Base-by-base conservation (phyloP, 768 basidiomycete species). In the Boletus rubropictus region DNA sequence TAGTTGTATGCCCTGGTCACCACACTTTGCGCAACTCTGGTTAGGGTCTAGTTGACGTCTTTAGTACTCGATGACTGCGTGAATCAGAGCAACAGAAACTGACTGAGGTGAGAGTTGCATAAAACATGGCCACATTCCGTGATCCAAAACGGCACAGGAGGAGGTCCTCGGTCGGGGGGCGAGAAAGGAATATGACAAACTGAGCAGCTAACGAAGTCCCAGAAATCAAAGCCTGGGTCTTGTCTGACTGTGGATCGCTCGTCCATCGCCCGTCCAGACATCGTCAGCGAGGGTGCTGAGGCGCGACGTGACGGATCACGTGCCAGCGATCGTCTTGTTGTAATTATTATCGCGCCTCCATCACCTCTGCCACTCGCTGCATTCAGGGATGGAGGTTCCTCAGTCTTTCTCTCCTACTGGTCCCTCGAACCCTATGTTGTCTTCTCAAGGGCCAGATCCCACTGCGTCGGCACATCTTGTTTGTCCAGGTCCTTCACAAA, bases 101-200 rank as follows among this genome's bases (percentile, higher is more conserved):
- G 60, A 91, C 89, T 86, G 61, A 92, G 80, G 67, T 92, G 89
- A 32, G 77, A 75, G 59, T 92, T 91, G 73, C 89, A 92, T 22
- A 91, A 55, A 47, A 91, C 77, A 72, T 92, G 89, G 0, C 87
- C 87, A 56, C 89, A 92, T 62, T 90, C 87, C 2, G 89, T 89
- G 50, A 90, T 72, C 89, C 89, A 92, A 63, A 91, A 92, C 0
- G 89, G 89, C 22, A 86, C 67, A 3, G 76, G 71, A 9, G 82
- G 74, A 1, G 69, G 66, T 0, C 74, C 77, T 34, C 72, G 68
- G 31, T 75, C 72, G n/a, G 63, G 63, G 2, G 78, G 68, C 7
- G 70, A 58, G 55, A 85, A 91, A 0, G 81, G 77, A 22, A 86
- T 72, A 52, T 82, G 81, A 55, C 89, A 92, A 58, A 76, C 72